These are phyloP conservation scores for Chlorella variabilis DNA, from an alignment of 163 green algal genomes.

Conservation along the genomic window DNA sequence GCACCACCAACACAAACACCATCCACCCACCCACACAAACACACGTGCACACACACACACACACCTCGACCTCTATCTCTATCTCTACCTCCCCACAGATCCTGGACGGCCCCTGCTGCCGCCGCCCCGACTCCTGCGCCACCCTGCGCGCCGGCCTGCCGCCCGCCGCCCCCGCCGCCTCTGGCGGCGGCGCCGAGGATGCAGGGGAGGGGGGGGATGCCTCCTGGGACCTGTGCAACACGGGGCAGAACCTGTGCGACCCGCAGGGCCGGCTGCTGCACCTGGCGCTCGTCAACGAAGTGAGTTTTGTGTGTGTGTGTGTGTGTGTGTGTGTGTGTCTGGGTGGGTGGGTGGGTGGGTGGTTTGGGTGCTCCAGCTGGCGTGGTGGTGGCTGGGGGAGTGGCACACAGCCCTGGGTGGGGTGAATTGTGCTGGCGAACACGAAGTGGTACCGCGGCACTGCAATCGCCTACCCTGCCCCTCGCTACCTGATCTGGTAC, in stretches of 20 bases:
- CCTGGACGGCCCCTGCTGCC: slow-evolving; percentile 18
- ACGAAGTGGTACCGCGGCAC: too few relatives aligned
- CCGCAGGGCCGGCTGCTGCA: slow-evolving; percentile 12
- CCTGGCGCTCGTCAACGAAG: slow-evolving; percentile 22
- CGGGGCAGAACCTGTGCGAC: slow-evolving; percentile 26
- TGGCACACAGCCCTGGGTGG: too few relatives aligned
- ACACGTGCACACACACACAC: too few relatives aligned
- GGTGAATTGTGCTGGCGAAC: too few relatives aligned
- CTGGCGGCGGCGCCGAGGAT: not conserved
- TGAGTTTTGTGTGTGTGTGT: not conserved
- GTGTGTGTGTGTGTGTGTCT: too few relatives aligned
- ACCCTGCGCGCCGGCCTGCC: slow-evolving; percentile 11
- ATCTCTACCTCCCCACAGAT: not conserved
- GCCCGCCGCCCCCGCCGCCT: not conserved
- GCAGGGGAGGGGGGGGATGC: too few relatives aligned
- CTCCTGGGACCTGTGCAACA: slow-evolving; percentile 14
- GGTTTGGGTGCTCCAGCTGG: too few relatives aligned
- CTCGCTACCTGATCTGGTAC: not conserved
- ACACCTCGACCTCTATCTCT: too few relatives aligned
- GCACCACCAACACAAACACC: not conserved
- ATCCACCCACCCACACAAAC: too few relatives aligned
- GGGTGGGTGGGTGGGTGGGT: too few relatives aligned
- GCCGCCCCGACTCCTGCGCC: slow-evolving; percentile 22
- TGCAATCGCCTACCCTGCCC: too few relatives aligned
- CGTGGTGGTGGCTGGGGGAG: too few relatives aligned